Evolutionary conservation across 768 basidiomycete species (phyloP).

Genomic region (Mycena haematopus): DNA sequence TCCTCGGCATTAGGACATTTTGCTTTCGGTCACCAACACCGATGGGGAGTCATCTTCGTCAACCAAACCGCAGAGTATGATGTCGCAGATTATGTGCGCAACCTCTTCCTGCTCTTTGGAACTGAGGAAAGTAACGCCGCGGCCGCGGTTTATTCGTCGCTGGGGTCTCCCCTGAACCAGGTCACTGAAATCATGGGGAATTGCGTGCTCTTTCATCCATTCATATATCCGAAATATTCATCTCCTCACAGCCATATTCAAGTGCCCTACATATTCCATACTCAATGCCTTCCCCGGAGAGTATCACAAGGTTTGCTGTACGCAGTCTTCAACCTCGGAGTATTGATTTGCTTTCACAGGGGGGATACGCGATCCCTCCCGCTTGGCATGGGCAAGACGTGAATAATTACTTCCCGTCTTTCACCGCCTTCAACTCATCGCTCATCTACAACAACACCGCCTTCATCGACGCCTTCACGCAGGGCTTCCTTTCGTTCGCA

Average conservation of each 20-base stretch:
- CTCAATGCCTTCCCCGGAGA: conserved; percentile 1
- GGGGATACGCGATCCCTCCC: conserved; percentile 7
- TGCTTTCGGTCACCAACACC: conserved; percentile 35
- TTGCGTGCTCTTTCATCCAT: neutral
- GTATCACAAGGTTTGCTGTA: neutral
- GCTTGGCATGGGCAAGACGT: neutral
- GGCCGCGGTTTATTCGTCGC: conserved; percentile 25
- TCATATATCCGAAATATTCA: neutral
- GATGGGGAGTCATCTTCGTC: conserved; percentile 36
- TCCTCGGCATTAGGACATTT: conserved; percentile 32
- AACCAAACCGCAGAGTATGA: conserved; percentile 8
- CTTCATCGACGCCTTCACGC: conserved; percentile 36
- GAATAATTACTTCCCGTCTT: conserved; percentile 1
- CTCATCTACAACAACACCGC: conserved; percentile 20
- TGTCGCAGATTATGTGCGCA: conserved; percentile 25
- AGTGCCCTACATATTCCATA: neutral
- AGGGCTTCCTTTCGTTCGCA: conserved; percentile 34
- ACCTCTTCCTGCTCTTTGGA: conserved; percentile 33
- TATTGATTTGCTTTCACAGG: too few species aligned
- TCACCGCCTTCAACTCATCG: neutral
- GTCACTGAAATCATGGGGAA: neutral
- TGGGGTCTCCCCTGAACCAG: conserved; percentile 22
- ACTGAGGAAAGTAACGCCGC: conserved; percentile 19
- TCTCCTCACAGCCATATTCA: neutral
- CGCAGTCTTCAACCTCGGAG: neutral